Conservation (phyloP, 192 early-diverging fungal genomes). For the Coemansia sp. region DNA sequence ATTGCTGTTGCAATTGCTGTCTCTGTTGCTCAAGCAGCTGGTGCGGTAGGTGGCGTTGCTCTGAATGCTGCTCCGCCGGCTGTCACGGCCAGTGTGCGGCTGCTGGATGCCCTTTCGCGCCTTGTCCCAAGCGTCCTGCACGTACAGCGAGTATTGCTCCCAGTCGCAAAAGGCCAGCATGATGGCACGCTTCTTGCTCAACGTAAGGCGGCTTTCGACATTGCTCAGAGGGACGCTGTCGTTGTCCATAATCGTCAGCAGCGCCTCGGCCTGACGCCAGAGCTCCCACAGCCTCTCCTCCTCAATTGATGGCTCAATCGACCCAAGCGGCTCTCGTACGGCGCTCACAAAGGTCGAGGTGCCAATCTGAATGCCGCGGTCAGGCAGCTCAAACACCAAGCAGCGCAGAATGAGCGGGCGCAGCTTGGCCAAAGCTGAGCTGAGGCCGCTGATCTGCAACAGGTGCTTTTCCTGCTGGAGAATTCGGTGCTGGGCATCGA, state of each 20-base stretch:
- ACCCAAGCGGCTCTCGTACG: constrained; percentile 43
- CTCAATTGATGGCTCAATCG: constrained; percentile 49
- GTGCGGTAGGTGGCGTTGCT: constrained; percentile 7
- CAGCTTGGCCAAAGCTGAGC: constrained; percentile 37
- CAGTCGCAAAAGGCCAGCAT: constrained; percentile 56
- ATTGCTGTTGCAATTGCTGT: neutral
- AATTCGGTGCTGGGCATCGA: constrained; percentile 51
- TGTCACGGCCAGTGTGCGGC: constrained; percentile 20
- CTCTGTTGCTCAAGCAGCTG: neutral
- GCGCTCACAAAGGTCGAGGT: constrained; percentile 44
- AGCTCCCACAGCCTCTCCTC: constrained; percentile 56
- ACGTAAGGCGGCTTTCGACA: constrained; percentile 36
- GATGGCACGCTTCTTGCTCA: constrained; percentile 55
- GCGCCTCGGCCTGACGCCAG: constrained; percentile 53
- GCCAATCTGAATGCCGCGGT: constrained; percentile 47
- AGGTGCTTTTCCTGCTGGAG: constrained; percentile 51
- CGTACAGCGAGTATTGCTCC: constrained; percentile 55
- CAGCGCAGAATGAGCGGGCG: constrained; percentile 52
- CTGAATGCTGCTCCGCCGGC: constrained; percentile 34
- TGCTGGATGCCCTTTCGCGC: constrained; percentile 44
- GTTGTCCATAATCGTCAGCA: constrained; percentile 55
- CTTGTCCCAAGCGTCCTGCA: constrained; percentile 54
- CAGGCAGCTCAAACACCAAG: constrained; percentile 51
- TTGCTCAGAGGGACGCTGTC: constrained; percentile 38
- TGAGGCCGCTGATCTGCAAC: constrained; percentile 47